Evolutionary conservation across 768 basidiomycete genomes (phyloP), one percentile per base, ranked within the genome.

Genomic region (Rhizopogon vulgaris): DNA sequence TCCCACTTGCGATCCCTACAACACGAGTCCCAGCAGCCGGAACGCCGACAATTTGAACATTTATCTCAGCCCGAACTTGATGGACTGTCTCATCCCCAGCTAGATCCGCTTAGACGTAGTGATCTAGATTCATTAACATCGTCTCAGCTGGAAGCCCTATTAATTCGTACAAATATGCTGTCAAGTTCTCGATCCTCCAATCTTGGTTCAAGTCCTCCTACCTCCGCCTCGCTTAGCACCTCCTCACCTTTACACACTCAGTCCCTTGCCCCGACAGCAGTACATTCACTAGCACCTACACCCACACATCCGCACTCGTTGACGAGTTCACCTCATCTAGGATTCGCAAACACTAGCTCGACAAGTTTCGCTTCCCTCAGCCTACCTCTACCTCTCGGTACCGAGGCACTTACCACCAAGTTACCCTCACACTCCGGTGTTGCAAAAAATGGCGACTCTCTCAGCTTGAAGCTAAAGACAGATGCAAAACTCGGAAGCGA

Each of bases 261-360:
- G 27, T 54, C 61, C n/a, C 41, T 66, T 49, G 51, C 39, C 6
- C 12, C 54, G 38, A 52, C 61, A 11, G 46, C 59, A 17, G n/a
- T 53, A 30, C 63, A 66, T 25, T 50, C 66, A 7, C 48, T 66
- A 10, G 46, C 36, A 22, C 55, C 58, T 3, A 46, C 61, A 10
- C 40, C 65, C 17, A 46, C 65, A 12, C 58, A 54, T 36, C 56
- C 66, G 18, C 68, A 57, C 41, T 69, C 66, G 7, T 57, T 68
- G 27, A 53, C 60, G 10, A 64, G 60, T n/a, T 68, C 66, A 18
- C 66, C 66, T 14, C 62, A 53, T 39, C 38, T 45, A 14, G 48
- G 56, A 39, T 63, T 65, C 18, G 40, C 66, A 22, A 66, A 57
- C 28, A 52, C 52, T 22, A 52, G 60, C 2, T 59, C 69, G 11